Base-by-base conservation (phyloP, 2,329 filamentous ascomycete species). In the Davidsoniella virescens region DNA sequence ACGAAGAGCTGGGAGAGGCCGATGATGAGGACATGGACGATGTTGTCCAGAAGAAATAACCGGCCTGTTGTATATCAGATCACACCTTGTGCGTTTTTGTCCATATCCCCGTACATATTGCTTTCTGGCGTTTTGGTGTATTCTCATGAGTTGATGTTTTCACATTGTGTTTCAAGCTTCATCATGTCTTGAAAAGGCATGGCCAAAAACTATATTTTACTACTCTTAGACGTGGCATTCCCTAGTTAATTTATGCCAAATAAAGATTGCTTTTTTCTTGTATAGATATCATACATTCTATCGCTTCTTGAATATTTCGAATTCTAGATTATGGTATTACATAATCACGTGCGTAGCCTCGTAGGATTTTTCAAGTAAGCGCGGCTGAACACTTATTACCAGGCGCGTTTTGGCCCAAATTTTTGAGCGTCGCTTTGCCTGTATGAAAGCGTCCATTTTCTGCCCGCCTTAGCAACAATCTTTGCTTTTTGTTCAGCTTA, bases 1-100 rank as follows among this genome's bases (percentile, higher is more conserved):
- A 75, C 56, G 70, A 75, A 62, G 72, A 72, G 55, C 55, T 74
- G 46, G 71, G 70, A 3, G 71, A 71, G 57, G 71, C 62, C 2
- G 72, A 75, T 55, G 71, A 75, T 57, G 71, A 74, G 58, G 62
- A 59, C 23, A 59, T 69, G 57, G 68, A 60, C 2, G 60, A 67
- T 59, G 62, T 64, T 3, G 40, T 67, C 52, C 64, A 64, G 20
- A 67, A 62, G 60, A 67, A 62, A 55, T 61, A 61, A 36, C 20
- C n/a, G 20, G 20, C 5, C 20, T 23, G 10, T 38, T 36, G 18
- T 23, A 33, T 38, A 25, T 20, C 10, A 25, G n/a, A n/a, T 20
- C 12, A 7, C 29, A 33, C 12, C 9, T 33, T 33, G 29, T 9
- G 10, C 29, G 29, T 33, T 33, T 8, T 33, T 33, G 23, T 38